Conservation (phyloP, 257 asterid genomes). For the Prunella vulgaris region DNA sequence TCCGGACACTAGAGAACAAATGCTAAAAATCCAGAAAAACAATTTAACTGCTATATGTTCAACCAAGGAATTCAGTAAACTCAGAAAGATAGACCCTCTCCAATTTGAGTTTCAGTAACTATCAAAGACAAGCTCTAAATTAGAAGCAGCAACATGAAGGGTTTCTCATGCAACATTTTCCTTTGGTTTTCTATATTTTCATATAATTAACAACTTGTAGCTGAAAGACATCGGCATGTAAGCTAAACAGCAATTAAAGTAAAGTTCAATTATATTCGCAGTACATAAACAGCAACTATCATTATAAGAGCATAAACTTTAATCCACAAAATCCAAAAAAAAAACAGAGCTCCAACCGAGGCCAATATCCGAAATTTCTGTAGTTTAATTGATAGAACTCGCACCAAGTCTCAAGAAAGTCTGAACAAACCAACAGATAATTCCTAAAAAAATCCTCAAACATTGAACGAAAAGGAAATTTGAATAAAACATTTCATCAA, state of each 20-base stretch:
- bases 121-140: background rate
- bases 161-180: background rate
- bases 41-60: background rate
- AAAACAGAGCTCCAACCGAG: background rate
- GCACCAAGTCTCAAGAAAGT: background rate
- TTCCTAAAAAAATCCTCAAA: background rate
- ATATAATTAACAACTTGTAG: background rate
- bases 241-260: background rate
- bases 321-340: background rate
- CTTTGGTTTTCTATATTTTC: background rate
- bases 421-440: background rate
- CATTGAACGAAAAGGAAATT: background rate
- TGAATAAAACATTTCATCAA: conserved; percentile 18
- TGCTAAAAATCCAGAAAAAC: background rate
- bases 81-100: background rate
- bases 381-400: background rate
- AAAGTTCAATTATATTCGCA: background rate
- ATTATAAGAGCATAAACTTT: background rate
- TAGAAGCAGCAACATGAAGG: background rate
- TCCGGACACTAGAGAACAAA: background rate
- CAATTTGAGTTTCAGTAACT: background rate
- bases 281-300: background rate
- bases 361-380: background rate
- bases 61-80: background rate
- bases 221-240: background rate